phyloP scores from a whole-genome alignment of 2,329 filamentous ascomycete species.

The Penicillium aurantiogriseum region DNA sequence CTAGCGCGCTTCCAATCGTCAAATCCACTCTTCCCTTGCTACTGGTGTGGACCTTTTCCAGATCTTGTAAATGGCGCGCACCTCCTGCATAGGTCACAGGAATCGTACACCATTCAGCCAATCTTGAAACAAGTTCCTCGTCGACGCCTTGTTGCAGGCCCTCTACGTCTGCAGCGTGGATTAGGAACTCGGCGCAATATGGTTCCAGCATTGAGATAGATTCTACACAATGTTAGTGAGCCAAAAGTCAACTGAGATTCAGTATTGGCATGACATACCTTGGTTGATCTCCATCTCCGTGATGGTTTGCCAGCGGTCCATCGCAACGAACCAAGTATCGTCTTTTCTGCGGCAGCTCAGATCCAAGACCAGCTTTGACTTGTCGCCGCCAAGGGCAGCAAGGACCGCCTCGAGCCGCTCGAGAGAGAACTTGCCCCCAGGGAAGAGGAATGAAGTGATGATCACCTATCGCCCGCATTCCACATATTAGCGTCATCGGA shows the following conservation, averaged over 20 bases:
- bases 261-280: conserved; percentile 54
- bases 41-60: conserved; percentile 75
- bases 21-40: conserved; percentile 83
- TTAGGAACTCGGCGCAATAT: conserved; percentile 93
- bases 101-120: conserved; percentile 84
- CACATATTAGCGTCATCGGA: conserved; percentile 19
- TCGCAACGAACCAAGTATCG: conserved; percentile 89
- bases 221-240: conserved; percentile 52
- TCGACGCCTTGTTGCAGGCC: conserved; percentile 90
- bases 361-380: conserved; percentile 83
- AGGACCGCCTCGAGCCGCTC: conserved; percentile 73
- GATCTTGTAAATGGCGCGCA: conserved; percentile 75
- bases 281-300: conserved; percentile 92
- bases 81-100: conserved; percentile 96
- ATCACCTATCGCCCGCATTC: conserved; percentile 68
- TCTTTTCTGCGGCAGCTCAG: conserved; percentile 80
- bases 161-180: conserved; percentile 96
- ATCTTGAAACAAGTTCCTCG: conserved; percentile 70
- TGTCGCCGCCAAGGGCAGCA: conserved; percentile 69
- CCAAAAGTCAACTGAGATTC: neutral
- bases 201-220: conserved; percentile 79
- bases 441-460: conserved; percentile 93
- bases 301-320: conserved; percentile 98
- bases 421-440: conserved; percentile 75
- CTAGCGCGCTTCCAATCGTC: conserved; percentile 92